A percentile compares a stretch with the other conserved stretches of the same genome.
Conservation (phyloP, 768 basidiomycete species). For the Russula olivacea region DNA sequence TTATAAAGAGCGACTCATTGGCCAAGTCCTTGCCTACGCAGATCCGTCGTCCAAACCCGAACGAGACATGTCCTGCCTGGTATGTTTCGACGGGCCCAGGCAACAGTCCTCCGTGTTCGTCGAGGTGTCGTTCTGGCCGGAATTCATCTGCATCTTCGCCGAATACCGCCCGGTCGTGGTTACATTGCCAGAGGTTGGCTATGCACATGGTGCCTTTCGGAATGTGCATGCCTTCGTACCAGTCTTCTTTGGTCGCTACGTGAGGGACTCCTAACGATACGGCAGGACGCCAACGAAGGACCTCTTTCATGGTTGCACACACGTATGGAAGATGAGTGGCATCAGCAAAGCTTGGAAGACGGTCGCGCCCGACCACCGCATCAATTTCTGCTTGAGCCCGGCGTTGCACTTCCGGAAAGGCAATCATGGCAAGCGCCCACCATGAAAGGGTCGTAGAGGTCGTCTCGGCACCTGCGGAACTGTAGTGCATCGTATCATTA, state of each 20-base stretch:
- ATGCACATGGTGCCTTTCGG: slow-evolving; percentile 34
- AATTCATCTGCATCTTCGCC: slow-evolving; percentile 24
- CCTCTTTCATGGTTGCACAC: slow-evolving; percentile 20
- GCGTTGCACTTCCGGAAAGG: slow-evolving; percentile 18
- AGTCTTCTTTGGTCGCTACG: slow-evolving; percentile 27
- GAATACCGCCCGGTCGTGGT: slow-evolving; percentile 9
- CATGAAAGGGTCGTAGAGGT: slow-evolving; percentile 4
- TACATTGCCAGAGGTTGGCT: slow-evolving; percentile 25
- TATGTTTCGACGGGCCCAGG: not conserved
- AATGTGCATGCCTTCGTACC: slow-evolving; percentile 30
- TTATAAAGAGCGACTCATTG: slow-evolving; percentile 24
- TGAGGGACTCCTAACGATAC: not conserved
- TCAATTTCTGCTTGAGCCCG: slow-evolving; percentile 24
- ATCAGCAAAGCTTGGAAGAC: slow-evolving; percentile 21
- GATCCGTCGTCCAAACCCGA: slow-evolving; percentile 21
- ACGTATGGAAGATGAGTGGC: slow-evolving; percentile 23
- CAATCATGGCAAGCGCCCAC: slow-evolving; percentile 17
- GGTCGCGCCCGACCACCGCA: slow-evolving; percentile 16
- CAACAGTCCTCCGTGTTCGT: not conserved
- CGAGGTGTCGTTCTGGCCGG: slow-evolving; percentile 22
- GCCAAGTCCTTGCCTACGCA: slow-evolving; percentile 25
- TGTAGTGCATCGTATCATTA: not conserved
- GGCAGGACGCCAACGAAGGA: slow-evolving; percentile 8
- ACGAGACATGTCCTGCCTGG: slow-evolving; percentile 16
- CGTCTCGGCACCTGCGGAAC: slow-evolving; percentile 10